Evolutionary conservation across 768 basidiomycete species (phyloP).

Genomic region (Grammothele lineata): DNA sequence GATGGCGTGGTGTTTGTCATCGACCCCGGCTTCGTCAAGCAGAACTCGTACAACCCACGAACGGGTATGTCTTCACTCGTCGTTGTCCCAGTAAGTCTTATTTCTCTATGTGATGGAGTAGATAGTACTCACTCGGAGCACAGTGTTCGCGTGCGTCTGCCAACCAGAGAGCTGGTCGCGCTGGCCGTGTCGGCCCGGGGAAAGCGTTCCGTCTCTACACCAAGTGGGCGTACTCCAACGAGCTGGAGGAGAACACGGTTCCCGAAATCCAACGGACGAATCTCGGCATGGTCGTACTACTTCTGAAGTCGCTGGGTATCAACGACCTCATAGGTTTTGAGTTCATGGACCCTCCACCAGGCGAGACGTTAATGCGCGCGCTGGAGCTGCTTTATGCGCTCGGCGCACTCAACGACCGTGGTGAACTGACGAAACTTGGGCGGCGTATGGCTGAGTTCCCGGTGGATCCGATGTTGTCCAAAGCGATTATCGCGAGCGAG

Average conservation of each 20-base stretch:
- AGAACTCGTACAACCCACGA: constrained; percentile 97
- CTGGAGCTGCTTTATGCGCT: constrained; percentile 92
- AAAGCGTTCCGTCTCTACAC: constrained; percentile 99
- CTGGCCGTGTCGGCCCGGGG: constrained; percentile 96
- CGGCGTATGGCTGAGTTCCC: constrained; percentile 99
- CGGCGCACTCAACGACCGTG: constrained; percentile 92
- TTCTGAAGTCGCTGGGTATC: constrained; percentile 96
- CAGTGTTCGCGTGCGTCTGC: constrained; percentile 97
- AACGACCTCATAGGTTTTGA: constrained; percentile 98
- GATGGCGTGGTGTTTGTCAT: constrained; percentile 99
- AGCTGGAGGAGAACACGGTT: constrained; percentile 94
- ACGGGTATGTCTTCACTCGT: constrained; percentile 98
- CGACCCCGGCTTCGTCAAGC: constrained; percentile 98
- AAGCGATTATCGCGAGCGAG: constrained; percentile 94
- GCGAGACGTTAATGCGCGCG: constrained; percentile 94
- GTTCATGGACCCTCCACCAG: constrained; percentile 97
- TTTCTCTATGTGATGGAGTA: neutral
- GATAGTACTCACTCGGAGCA: too few species aligned
- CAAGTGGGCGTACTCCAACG: constrained; percentile 96
- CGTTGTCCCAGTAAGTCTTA: constrained; percentile 79
- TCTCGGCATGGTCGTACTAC: constrained; percentile 88
- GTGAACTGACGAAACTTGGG: constrained; percentile 96
- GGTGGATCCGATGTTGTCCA: constrained; percentile 96
- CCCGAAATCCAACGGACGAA: constrained; percentile 99
- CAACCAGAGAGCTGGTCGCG: constrained; percentile 94